Percentiles rank a stretch among this genome's conserved stretches.
phyloP scores from a whole-genome alignment of 805 yeast species.

The Candida taoyuanica region DNA sequence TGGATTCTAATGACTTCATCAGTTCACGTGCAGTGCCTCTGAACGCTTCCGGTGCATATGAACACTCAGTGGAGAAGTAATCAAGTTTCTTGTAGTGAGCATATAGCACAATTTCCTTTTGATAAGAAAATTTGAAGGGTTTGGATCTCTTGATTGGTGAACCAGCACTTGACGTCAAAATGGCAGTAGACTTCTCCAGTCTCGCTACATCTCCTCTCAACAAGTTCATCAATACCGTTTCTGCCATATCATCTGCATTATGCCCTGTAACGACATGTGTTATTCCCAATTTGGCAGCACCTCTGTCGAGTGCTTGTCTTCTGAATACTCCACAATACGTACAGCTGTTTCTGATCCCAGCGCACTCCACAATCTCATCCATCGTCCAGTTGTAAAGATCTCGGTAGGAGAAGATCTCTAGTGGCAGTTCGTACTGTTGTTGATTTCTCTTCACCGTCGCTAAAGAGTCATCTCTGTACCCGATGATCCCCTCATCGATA shows the following conservation, averaged over 20 bases:
- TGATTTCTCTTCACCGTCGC: slow-evolving; percentile 96
- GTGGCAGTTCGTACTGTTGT: slow-evolving; percentile 72
- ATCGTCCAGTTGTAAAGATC: slow-evolving; percentile 96
- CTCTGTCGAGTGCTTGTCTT: slow-evolving; percentile 94
- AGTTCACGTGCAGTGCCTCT: slow-evolving; percentile 95
- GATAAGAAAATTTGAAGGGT: slow-evolving; percentile 94
- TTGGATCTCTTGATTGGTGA: slow-evolving; percentile 91
- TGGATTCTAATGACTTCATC: slow-evolving; percentile 83
- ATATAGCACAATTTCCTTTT: slow-evolving; percentile 93
- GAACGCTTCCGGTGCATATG: slow-evolving; percentile 98
- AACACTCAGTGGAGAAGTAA: slow-evolving; percentile 95
- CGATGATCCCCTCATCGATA: slow-evolving; percentile 95
- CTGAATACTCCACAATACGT: slow-evolving; percentile 97
- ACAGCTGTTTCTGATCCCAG: slow-evolving; percentile 91
- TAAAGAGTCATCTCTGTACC: slow-evolving; percentile 93
- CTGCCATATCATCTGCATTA: slow-evolving; percentile 99
- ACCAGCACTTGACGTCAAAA: slow-evolving; percentile 75
- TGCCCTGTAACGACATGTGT: slow-evolving; percentile 96
- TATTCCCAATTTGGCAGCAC: slow-evolving; percentile 82
- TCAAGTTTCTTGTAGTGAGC: slow-evolving; percentile 95
- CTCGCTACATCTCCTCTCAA: slow-evolving; percentile 95
- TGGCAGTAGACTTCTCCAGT: slow-evolving; percentile 80
- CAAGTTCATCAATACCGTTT: slow-evolving; percentile 91
- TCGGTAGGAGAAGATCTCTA: slow-evolving; percentile 77
- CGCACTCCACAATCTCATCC: slow-evolving; percentile 95